Percentiles rank a stretch among this genome's conserved stretches.
Conservation (phyloP, 495 filamentous ascomycete species). For the Aspergillus campestris region DNA sequence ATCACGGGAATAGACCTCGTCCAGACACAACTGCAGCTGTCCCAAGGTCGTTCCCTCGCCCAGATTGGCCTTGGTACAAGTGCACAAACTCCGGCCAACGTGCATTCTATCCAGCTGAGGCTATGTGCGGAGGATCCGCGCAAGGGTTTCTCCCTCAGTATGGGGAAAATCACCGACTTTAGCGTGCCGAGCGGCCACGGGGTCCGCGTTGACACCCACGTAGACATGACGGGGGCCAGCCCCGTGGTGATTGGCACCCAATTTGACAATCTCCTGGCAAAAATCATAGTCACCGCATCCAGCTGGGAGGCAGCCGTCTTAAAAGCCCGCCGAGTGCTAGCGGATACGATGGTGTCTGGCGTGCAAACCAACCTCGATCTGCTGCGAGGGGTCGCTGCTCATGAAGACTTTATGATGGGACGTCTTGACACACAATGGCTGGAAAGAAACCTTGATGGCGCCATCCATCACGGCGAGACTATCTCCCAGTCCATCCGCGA, state of each 20-base stretch:
- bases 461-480: slow-evolving; percentile 24
- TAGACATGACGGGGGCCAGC: slow-evolving; percentile 22
- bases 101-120: slow-evolving; percentile 47
- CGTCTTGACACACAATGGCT: slow-evolving; percentile 52
- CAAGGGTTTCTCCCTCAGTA: slow-evolving; percentile 46
- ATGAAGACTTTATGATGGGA: slow-evolving; percentile 37
- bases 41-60: slow-evolving; percentile 40
- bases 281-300: slow-evolving; percentile 50
- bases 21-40: slow-evolving; percentile 43
- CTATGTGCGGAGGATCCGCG: slow-evolving; percentile 49
- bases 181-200: slow-evolving; percentile 47
- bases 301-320: slow-evolving; percentile 41
- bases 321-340: slow-evolving; percentile 46
- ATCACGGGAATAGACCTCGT: slow-evolving; percentile 50
- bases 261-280: slow-evolving; percentile 53
- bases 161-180: slow-evolving; percentile 48
- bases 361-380: slow-evolving; percentile 49
- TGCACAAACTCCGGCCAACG: slow-evolving; percentile 23
- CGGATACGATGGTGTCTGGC: slow-evolving; percentile 44
- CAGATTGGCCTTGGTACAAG: slow-evolving; percentile 30
- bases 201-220: slow-evolving; percentile 47
- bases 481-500: slow-evolving; percentile 12
- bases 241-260: slow-evolving; percentile 41
- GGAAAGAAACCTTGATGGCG: slow-evolving; percentile 33
- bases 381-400: slow-evolving; percentile 43